Evolutionary conservation across 73 alveolate species (phyloP), one percentile per base, ranked within the genome.

Genomic region (Paraurostyla sp.): DNA sequence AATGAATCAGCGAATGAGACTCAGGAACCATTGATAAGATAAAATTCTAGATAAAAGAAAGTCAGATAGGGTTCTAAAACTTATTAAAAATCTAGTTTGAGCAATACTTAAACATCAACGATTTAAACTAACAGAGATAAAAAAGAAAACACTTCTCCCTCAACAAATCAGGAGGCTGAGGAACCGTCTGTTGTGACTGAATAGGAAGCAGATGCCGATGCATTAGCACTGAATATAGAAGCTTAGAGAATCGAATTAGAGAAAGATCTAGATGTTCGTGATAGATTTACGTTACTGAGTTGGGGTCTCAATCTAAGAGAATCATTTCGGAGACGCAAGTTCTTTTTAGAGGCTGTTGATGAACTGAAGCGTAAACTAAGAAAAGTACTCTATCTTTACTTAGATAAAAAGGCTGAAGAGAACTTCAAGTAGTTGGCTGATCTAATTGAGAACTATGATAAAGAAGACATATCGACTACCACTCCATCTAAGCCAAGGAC

Each of bases 321-420:
- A 2, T 78, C 59, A 2, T 36, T 78, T 7, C 7, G 45, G 45
- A 22, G 80, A 3, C 6, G 89, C 11, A 23, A 23, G 13, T 78
- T 32, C 43, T 78, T 78, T 41, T 20, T 78, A 25, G 89, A 78
- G 25, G 89, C 78, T 16, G 89, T 78, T 23, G 89, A 54, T 25
- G 89, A 78, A 9, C 6, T 78, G 0, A 78, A 78, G 40, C 40
- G 89, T 18, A 78, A 49, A 36, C 43, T 78, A 16, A 49, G 89
- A 29, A 78, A 51, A 23, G 76, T 78, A 23, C 50, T 78, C 6
- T 78, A 78, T 45, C 22, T 36, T 58, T 78, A 60, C 59, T 35
- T 51, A 54, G 89, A 78, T 51, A 51, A 54, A 54, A 78, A 54
- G 59, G 89, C 89, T 50, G 89, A 78, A 40, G 76, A 78, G 46